Conservation (phyloP, 1,284 basidiomycete species). For the Cystobasidium pallidum region DNA sequence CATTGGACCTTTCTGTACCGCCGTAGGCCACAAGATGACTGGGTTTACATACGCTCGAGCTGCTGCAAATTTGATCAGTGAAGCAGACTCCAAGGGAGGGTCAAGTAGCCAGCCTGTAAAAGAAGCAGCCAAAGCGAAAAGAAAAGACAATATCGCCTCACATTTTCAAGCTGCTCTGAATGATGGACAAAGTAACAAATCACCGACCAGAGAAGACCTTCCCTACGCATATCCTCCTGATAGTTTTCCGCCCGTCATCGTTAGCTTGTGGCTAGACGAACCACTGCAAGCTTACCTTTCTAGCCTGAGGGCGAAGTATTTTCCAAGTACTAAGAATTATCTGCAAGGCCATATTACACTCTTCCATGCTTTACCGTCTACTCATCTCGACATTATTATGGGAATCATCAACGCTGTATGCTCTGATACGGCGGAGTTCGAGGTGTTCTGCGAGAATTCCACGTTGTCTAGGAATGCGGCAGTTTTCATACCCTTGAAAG, state of each 20-base stretch:
- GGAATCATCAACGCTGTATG: conserved; percentile 4
- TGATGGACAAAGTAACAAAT: neutral
- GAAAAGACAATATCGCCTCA: neutral
- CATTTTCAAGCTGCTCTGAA: neutral
- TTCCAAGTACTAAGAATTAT: conserved; percentile 18
- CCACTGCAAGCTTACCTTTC: conserved; percentile 17
- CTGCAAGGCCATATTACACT: conserved; percentile 33
- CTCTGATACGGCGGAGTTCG: conserved; percentile 3
- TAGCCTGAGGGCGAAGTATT: conserved; percentile 23
- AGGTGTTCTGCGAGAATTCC: neutral
- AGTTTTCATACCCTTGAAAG: conserved; percentile 25
- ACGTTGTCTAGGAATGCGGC: neutral
- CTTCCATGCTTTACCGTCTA: conserved; percentile 34
- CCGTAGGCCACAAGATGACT: conserved; percentile 14
- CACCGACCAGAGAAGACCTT: neutral
- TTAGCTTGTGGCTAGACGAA: conserved; percentile 24
- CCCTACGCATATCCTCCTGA: conserved; percentile 4
- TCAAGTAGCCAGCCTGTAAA: neutral
- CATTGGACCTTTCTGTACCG: neutral
- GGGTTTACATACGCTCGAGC: conserved; percentile 1
- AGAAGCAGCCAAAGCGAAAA: neutral
- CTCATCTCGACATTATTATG: neutral
- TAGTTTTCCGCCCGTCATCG: conserved; percentile 15
- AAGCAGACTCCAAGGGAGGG: neutral
- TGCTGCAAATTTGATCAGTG: neutral